Percentiles rank a stretch among this genome's conserved stretches.
Evolutionary conservation across 2,329 filamentous ascomycete genomes (phyloP).

Genomic region (Penicillium sp.): DNA sequence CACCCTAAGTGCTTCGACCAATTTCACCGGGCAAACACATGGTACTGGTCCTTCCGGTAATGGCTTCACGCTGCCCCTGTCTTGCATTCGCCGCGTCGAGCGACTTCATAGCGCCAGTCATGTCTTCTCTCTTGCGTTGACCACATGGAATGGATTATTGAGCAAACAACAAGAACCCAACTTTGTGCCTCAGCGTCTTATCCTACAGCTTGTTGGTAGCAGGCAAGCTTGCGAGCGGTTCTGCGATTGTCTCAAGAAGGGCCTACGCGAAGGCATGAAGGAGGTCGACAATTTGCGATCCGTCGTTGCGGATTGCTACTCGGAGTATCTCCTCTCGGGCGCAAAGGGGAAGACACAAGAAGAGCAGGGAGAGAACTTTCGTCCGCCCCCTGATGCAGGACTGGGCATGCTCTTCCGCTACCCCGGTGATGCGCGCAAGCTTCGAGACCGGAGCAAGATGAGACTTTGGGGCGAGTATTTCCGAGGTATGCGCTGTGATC

Average conservation of each 20-base stretch:
- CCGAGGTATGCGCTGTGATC: constrained; percentile 45
- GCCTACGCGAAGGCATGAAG: constrained; percentile 79
- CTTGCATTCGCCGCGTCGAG: constrained; percentile 87
- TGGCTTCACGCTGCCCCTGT: constrained; percentile 91
- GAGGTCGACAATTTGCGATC: constrained; percentile 81
- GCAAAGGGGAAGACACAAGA: constrained; percentile 50
- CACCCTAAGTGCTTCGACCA: constrained; percentile 73
- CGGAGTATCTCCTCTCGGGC: constrained; percentile 69
- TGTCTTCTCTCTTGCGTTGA: constrained; percentile 87
- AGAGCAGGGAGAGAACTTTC: constrained; percentile 43
- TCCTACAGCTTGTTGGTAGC: constrained; percentile 84
- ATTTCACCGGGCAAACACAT: constrained; percentile 89
- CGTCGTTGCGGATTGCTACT: constrained; percentile 83
- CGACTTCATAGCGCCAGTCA: constrained; percentile 89
- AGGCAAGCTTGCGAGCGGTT: constrained; percentile 89
- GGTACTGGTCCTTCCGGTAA: constrained; percentile 90
- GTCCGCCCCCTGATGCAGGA: constrained; percentile 80
- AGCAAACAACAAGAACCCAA: constrained; percentile 56
- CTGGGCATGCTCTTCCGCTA: constrained; percentile 91
- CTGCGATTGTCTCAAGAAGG: constrained; percentile 91
- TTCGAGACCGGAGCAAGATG: constrained; percentile 95
- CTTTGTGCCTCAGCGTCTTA: constrained; percentile 79
- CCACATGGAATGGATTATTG: constrained; percentile 78
- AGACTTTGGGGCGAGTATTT: constrained; percentile 95
- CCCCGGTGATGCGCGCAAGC: constrained; percentile 88